phyloP scores from a whole-genome alignment of 2,329 filamentous ascomycete genomes.

The Boeremia lycopersici region DNA sequence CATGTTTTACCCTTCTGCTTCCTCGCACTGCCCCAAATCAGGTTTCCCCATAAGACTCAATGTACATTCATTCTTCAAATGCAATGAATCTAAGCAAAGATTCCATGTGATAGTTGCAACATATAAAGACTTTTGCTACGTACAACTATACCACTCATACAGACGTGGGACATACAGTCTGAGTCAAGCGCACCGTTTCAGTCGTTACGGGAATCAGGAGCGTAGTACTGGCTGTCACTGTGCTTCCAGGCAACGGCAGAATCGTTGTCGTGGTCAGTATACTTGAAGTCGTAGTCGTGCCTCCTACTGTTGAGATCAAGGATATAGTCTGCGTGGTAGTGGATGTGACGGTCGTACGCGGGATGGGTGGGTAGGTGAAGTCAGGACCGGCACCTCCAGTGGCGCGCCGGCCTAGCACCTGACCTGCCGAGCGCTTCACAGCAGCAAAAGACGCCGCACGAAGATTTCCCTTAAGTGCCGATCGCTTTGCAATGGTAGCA shows the following conservation, averaged over 20 bases:
- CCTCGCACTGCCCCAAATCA: no score
- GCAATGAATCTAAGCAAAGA: no score
- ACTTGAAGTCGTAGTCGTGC: constrained; percentile 1
- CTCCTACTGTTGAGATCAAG: neutral
- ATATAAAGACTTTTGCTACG: no score
- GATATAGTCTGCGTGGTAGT: constrained; percentile 7
- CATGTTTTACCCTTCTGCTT: no score
- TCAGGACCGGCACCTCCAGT: constrained; percentile 22
- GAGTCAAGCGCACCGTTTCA: neutral
- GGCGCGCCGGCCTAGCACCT: constrained; percentile 6
- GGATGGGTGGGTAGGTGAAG: constrained; percentile 23
- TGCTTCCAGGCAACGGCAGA: neutral
- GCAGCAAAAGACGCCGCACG: constrained; percentile 14
- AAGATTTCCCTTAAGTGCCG: constrained; percentile 19
- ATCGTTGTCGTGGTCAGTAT: constrained; percentile 7
- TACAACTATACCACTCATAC: neutral
- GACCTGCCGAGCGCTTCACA: constrained; percentile 3
- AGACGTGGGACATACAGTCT: neutral
- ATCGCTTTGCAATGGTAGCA: constrained; percentile 35
- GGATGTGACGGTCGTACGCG: constrained; percentile 16
- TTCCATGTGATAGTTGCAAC: no score
- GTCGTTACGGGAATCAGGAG: neutral
- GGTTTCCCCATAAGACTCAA: no score
- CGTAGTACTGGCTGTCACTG: constrained; percentile 6
- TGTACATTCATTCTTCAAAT: no score